Evolutionary conservation across 352 stramenopile genomes (phyloP), one percentile per base, ranked within the genome.

Genomic region (Phytophthora pluvialis): DNA sequence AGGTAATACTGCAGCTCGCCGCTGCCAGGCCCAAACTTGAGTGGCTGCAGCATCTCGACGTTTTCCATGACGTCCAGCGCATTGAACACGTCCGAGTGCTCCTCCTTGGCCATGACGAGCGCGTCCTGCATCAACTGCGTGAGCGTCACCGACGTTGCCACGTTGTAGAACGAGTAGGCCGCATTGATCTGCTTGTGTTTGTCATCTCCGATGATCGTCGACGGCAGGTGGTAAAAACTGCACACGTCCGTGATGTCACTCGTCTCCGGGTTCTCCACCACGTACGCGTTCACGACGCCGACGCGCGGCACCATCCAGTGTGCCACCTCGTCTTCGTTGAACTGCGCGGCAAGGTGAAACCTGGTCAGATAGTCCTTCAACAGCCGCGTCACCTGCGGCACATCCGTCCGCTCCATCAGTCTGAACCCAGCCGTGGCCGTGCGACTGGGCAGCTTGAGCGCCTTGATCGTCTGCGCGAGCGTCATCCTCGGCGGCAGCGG

Each of bases 141-240:
- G 13, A 93, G 74, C 36, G 77, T 43, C 59, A 91, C 73, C 11
- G 80, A 83, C 4, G 62, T 93, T 9, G 81, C 82, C 11, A 89
- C 77, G 58, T 99, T 99, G 86, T 99, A 99, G 70, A 98, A 99
- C 44, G 90, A 97, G 77, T 99, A 99, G n/a, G 87, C 97, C 0
- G 97, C 98, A 68, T 91, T 89, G 18, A 99, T 82, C 42, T 84
- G 97, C 35, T 91, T 89, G 84, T 99, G 92, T 73, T 98, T 98
- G 43, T 86, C 67, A 75, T 99, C 85, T 42, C 92, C 88, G 32
- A 99, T 91, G 58, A 99, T 93, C 0, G 96, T 98, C 18, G 91
- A 99, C 39, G 97, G 96, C 52, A 99, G 72, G 72, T 99, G 97
- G 83, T 99, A 99, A 67, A 98, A 99, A 77, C 86, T 94, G 50